Evolutionary conservation across 108 stramenopile genomes (phyloP).

Genomic region (Seminavis robusta): DNA sequence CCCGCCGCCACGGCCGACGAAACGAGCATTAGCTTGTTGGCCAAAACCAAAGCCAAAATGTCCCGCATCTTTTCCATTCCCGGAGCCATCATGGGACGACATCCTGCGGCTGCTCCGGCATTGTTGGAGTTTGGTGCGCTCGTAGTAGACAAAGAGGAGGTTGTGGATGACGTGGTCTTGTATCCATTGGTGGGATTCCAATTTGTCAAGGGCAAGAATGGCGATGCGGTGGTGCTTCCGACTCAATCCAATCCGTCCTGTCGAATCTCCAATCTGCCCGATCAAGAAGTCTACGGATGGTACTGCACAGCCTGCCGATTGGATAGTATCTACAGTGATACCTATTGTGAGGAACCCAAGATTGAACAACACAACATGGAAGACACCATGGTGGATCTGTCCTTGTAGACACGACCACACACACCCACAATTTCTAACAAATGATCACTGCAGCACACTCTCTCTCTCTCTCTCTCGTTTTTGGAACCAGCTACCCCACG

Average conservation of each 20-base stretch:
- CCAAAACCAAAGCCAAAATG: not conserved
- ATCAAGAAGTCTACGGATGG: slow-evolving; percentile 30
- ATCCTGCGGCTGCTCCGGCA: no score
- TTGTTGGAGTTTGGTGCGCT: not conserved
- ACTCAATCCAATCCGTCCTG: slow-evolving; percentile 13
- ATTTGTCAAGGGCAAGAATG: not conserved
- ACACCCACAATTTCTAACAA: no score
- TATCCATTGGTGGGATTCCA: slow-evolving; percentile 28
- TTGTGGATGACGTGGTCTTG: slow-evolving; percentile 11
- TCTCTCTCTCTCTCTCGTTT: no score
- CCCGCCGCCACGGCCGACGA: not conserved
- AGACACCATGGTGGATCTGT: no score
- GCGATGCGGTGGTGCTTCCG: slow-evolving; percentile 11
- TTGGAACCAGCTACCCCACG: no score
- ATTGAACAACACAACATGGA: no score
- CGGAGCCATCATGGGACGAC: no score
- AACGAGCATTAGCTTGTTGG: not conserved
- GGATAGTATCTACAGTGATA: no score
- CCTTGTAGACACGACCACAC: no score
- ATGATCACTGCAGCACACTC: no score
- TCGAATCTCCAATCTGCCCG: slow-evolving; percentile 6
- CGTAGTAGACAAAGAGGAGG: not conserved
- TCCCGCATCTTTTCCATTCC: no score
- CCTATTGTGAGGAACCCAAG: no score
- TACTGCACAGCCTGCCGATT: slow-evolving; percentile 21